Base-by-base conservation (phyloP, 371 early-diverging fungal genomes). In the Actinomortierella wolfii region DNA sequence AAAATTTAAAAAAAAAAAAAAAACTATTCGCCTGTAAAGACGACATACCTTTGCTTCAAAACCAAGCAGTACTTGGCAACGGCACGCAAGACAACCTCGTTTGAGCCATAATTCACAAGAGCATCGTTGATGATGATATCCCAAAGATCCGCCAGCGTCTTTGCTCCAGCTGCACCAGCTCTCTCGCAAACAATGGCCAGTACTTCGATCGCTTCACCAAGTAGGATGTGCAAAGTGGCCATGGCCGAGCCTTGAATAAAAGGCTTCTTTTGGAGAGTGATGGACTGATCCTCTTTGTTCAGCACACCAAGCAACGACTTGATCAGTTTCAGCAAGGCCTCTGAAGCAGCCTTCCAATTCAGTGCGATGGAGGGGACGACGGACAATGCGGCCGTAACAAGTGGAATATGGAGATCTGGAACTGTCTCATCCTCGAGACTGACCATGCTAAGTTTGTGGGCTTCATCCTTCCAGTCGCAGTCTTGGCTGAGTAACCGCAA, bases 11-110 rank as follows among this genome's bases (percentile, higher is more conserved):
- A 9, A 1, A 29, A 39, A 28, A 63, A 40, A 26, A 44, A 3
- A 20, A 44, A 23, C 23, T 18, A 21, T 13, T 3, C 24, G 2
- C 23, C 24, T 50, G 29, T 23, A 34, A 4, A 34, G 34, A 11
- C 29, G 23, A 18, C 39, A 69, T 83, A 85, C 88, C 81, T 77
- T 28, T 80, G 60, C 41, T 78, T 77, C 8, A 88, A 51, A 50
- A 80, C 69, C 26, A 80, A 79, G 60, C 89, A 62, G 61, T 84
- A 89, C 13, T 61, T 64, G 28, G 76, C 76, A 9, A 86, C 77
- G 21, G 86, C 86, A 23, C 78, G 78, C 40, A 89, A 77, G n/a
- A 88, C 76, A 6, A 80, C 77, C 54, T 81, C 86, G 50, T 89
- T 87, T 0, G 69, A 61, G n/a, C 77, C 66, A 76, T 83, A 81